Evolutionary conservation across 805 yeast species (phyloP), one percentile per base, ranked within the genome.

Genomic region (Candida arabinofermentans): DNA sequence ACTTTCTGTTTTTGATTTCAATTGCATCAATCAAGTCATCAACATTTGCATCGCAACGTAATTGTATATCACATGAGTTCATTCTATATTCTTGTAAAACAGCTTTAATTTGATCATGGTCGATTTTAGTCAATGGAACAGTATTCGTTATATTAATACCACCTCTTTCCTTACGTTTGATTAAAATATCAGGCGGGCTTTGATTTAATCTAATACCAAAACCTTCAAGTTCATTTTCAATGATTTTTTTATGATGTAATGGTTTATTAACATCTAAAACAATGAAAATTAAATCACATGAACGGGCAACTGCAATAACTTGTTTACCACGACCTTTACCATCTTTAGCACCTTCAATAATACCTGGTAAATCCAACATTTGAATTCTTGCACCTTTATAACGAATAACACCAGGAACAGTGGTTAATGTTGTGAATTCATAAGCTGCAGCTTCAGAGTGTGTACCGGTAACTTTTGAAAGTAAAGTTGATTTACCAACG

Each of bases 261-360:
- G 99, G 99, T 61, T 93, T 93, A 67, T 89, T 88, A 42, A 93
- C 99, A 64, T 93, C 99, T 58, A 93, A 71, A 3, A 93, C 96
- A 60, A 93, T 86, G 64, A 93, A 93, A 38, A 93, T 77, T 57
- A 93, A 71, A 62, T 93, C 90, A 62, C 96, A 95, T 3, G 97
- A 88, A 66, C 99, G 79, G n/a, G 98, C 98, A 45, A 93, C 99
- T 2, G 99, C 99, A 67, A 93, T 93, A 42, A 93, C 99, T 68
- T 93, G 99, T 54, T 77, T 83, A 74, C 95, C 95, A 74, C 95
- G 75, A 69, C 95, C 95, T 62, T 84, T 79, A 67, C 95, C 95
- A 57, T 86, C 93, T 51, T 85, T 85, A 48, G 95, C 95, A 66
- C 95, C 95, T 65, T 86, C 93, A 58, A 86, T 85, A 53, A 86